Base-by-base conservation (phyloP, 768 basidiomycete species). In the Agaricus subrufescens region DNA sequence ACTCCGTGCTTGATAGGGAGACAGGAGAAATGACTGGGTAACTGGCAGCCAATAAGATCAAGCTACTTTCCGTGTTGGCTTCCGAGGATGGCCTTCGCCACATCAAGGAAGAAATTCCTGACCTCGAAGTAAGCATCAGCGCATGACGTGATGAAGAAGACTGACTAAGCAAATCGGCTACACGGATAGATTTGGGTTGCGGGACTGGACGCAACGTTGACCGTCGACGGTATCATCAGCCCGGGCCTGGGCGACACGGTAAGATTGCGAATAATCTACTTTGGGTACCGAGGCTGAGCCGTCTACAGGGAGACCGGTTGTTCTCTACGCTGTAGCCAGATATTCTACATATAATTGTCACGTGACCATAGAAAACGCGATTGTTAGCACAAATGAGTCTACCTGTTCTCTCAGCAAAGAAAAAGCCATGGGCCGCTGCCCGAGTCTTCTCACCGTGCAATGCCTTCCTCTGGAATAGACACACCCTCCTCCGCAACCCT, bases 161-260 rank as follows among this genome's bases (percentile, higher is more conserved):
- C 27, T 50, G 29, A 37, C 42, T 37, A 42, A 38, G 23, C 29
- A 37, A 38, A 19, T 19, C 19, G 19, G 19, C 19, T 19, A 19
- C 26, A 27, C 26, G 46, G 19, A 25, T 58, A 95, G 94, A 86
- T 96, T 42, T 96, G 89, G 88, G 86, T 84, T 40, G 91, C 89
- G 19, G 90, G 85, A 1, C 80, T 95, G 10, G 94, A 97, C 65
- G 70, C 84, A 5, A 66, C 76, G 0, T 68, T 98, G 59, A 94
- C 91, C 0, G 44, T 60, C 0, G 80, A 89, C 15, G 96, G 95
- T 6, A 75, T 93, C 60, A 89, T 98, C 57, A 79, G 73, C n/a
- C 95, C 95, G 9, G 95, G 95, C 19, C 77, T 96, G 44, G 95
- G 95, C 4, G 95, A 97, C 69, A 84, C 91, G 26, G 92, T 91